Evolutionary conservation across 441 rosid genomes (phyloP).

Genomic region (Breynia disticha): DNA sequence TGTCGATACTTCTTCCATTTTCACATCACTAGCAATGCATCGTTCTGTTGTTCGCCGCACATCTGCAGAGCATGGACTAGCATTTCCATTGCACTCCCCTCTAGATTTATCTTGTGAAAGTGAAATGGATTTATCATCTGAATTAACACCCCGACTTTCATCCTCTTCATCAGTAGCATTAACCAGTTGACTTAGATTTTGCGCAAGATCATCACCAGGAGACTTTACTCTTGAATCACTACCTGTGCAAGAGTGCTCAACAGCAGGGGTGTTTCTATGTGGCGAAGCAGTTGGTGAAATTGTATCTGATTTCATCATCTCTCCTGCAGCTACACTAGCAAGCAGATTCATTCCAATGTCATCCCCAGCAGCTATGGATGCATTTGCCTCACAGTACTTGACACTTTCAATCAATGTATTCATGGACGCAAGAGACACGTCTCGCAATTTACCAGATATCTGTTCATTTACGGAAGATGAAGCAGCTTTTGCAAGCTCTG

Average conservation of each 20-base stretch:
- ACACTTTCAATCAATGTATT: slow-evolving; percentile 87
- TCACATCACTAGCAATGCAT: slow-evolving; percentile 30
- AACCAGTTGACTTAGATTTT: slow-evolving; percentile 22
- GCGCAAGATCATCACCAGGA: slow-evolving; percentile 23
- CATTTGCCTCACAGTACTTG: slow-evolving; percentile 52
- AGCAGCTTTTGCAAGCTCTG: slow-evolving; percentile 35
- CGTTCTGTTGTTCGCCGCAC: slow-evolving; percentile 35
- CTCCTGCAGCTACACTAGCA: slow-evolving; percentile 95
- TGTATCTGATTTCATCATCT: slow-evolving; percentile 59
- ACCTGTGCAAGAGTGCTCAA: slow-evolving; percentile 29
- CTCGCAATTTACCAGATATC: slow-evolving; percentile 43
- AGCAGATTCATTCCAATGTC: slow-evolving; percentile 94
- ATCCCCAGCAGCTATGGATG: slow-evolving; percentile 47
- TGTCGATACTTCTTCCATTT: slow-evolving; percentile 20
- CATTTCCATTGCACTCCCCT: background rate
- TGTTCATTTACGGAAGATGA: slow-evolving; percentile 37
- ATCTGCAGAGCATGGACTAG: slow-evolving; percentile 12
- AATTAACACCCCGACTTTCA: slow-evolving; percentile 24
- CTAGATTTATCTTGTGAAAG: background rate
- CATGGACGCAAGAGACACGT: slow-evolving; percentile 62
- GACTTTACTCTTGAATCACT: slow-evolving; percentile 29
- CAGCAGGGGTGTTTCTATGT: slow-evolving; percentile 25
- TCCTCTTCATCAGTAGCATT: slow-evolving; percentile 26
- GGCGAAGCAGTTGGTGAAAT: slow-evolving; percentile 52
- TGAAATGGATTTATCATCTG: background rate